A percentile compares a stretch with the other conserved stretches of the same genome.
Evolutionary conservation across 2,329 filamentous ascomycete genomes (phyloP).

Genomic region (Dactylella cylindrospora): DNA sequence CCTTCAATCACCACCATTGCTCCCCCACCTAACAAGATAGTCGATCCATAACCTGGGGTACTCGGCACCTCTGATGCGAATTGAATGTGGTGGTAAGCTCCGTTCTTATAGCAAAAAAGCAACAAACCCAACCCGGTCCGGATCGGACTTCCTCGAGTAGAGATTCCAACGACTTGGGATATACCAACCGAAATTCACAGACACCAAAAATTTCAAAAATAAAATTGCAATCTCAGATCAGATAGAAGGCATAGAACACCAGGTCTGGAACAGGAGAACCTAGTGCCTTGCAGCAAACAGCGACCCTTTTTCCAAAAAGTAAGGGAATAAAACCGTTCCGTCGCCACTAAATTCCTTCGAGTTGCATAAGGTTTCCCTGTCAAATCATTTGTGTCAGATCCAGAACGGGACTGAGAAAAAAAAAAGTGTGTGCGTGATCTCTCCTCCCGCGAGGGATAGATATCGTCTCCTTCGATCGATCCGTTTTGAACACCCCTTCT

Average conservation of each 20-base stretch:
- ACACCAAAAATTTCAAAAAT: conserved; percentile 3
- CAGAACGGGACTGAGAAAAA: too few species aligned
- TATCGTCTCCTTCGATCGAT: too few species aligned
- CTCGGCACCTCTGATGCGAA: conserved; percentile 19
- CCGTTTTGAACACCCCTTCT: too few species aligned
- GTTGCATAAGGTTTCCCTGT: too few species aligned
- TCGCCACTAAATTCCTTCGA: too few species aligned
- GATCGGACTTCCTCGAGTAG: conserved; percentile 26
- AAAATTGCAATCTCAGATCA: conserved; percentile 28
- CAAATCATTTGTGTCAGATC: too few species aligned
- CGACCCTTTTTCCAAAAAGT: too few species aligned
- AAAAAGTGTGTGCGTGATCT: too few species aligned
- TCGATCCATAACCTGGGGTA: conserved; percentile 20
- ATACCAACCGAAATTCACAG: conserved; percentile 10
- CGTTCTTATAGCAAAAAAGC: conserved; percentile 30
- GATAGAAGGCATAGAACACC: conserved; percentile 10
- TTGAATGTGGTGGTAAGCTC: conserved; percentile 12
- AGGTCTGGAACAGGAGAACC: conserved; percentile 40
- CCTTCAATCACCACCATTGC: conserved; percentile 1
- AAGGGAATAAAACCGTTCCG: too few species aligned
- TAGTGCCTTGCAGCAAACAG: conserved; percentile 41
- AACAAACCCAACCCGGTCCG: conserved; percentile 27
- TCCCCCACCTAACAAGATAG: conserved; percentile 14
- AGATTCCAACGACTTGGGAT: conserved; percentile 22
- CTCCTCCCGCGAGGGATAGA: too few species aligned